Evolutionary conservation across 352 stramenopile species (phyloP).

Genomic region (Phytophthora fragariaefolia): DNA sequence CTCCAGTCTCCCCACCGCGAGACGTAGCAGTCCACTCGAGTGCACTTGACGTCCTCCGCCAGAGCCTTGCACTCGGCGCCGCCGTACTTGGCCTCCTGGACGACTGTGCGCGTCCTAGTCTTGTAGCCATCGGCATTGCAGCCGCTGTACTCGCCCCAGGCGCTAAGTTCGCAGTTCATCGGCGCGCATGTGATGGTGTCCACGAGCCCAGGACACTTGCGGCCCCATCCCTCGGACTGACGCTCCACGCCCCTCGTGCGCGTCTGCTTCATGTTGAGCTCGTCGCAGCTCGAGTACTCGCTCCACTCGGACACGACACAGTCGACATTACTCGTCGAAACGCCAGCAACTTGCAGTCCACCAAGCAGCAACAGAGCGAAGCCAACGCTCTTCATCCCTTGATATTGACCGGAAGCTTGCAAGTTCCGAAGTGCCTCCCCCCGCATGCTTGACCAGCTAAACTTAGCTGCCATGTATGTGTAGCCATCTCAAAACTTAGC

Average conservation of each 20-base stretch:
- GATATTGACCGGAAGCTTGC: neutral
- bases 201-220: conserved; percentile 30
- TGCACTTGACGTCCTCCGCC: conserved; percentile 35
- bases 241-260: conserved; percentile 33
- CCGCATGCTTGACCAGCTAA: conserved; percentile 4
- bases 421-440: conserved; percentile 1
- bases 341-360: neutral
- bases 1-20: conserved; percentile 42
- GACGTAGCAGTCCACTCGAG: conserved; percentile 40
- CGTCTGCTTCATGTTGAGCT: conserved; percentile 34
- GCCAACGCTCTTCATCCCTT: conserved; percentile 10
- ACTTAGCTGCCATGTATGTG: conserved; percentile 23
- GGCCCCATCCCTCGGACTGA: conserved; percentile 22
- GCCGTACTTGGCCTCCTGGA: conserved; percentile 26
- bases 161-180: conserved; percentile 33
- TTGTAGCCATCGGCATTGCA: conserved; percentile 40
- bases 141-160: conserved; percentile 32
- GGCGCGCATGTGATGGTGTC: conserved; percentile 33
- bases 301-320: conserved; percentile 38
- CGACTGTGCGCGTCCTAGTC: conserved; percentile 31
- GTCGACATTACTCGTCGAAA: conserved; percentile 16
- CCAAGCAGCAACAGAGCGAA: conserved; percentile 3
- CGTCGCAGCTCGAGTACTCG: conserved; percentile 30
- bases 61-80: conserved; percentile 30
- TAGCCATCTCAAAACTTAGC: no score